Percentiles rank a stretch among this genome's conserved stretches.
phyloP scores from a whole-genome alignment of 345 rosid species.

The Limnanthes douglasii region DNA sequence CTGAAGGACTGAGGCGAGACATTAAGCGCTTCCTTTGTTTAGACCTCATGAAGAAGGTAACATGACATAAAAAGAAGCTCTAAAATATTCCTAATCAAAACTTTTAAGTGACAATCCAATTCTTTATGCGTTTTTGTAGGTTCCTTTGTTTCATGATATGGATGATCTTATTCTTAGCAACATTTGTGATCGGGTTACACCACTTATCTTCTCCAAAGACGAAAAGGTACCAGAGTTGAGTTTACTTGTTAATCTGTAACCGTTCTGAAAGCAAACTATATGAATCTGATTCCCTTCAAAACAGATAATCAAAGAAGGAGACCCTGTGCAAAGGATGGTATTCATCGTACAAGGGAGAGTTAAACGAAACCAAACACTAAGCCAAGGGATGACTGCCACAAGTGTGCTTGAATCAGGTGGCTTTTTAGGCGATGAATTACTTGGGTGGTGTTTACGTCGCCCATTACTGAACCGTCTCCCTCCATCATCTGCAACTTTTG shows the following conservation, averaged over 20 bases:
- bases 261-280: too few relatives aligned
- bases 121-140: too few relatives aligned
- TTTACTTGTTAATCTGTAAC: too few relatives aligned
- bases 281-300: too few relatives aligned
- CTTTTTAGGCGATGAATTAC: slow-evolving; percentile 51
- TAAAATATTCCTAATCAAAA: too few relatives aligned
- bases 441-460: slow-evolving; percentile 48
- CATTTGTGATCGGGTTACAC: slow-evolving; percentile 42
- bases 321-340: slow-evolving; percentile 39
- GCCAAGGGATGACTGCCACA: slow-evolving; percentile 29
- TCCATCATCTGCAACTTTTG: slow-evolving; percentile 41
- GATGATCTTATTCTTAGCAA: slow-evolving; percentile 44
- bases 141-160: slow-evolving; percentile 42
- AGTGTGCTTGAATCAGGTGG: slow-evolving; percentile 35
- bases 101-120: too few relatives aligned
- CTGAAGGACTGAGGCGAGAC: slow-evolving; percentile 50
- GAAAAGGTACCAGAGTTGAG: slow-evolving; percentile 33
- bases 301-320: slow-evolving; percentile 53
- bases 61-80: too few relatives aligned
- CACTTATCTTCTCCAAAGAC: slow-evolving; percentile 35
- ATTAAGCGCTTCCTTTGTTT: slow-evolving; percentile 42
- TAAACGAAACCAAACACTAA: slow-evolving; percentile 29
- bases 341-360: slow-evolving; percentile 32
- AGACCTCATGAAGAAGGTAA: slow-evolving; percentile 45
- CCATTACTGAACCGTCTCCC: slow-evolving; percentile 39